phyloP scores from a whole-genome alignment of 177 flowering plant species.

The Vitis hybrid region DNA sequence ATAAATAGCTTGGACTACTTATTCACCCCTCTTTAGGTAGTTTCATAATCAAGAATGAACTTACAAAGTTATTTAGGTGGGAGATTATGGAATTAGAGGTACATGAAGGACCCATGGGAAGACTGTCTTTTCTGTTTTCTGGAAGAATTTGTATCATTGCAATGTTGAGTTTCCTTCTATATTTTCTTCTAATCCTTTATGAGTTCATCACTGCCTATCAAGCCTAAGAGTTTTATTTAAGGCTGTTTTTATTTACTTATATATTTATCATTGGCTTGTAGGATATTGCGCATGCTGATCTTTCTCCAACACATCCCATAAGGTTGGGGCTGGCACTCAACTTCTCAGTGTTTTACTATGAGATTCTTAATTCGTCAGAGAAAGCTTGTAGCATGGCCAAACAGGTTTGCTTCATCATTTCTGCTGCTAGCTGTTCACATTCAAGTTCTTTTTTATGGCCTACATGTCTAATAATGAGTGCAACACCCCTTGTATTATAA shows the following conservation, averaged over 20 bases:
- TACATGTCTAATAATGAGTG: not conserved
- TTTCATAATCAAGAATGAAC: no score
- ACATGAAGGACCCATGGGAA: no score
- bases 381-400: conserved; percentile 41
- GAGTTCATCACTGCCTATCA: no score
- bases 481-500: not conserved
- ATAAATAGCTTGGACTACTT: no score
- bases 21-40: no score
- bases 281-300: conserved; percentile 39
- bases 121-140: no score
- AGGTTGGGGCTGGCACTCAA: conserved; percentile 43
- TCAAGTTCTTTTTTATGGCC: not conserved
- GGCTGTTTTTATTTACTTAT: not conserved
- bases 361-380: conserved; percentile 41
- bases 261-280: conserved; percentile 11
- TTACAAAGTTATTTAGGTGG: no score
- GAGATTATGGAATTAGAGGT: no score
- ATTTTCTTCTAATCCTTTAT: no score
- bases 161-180: no score
- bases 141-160: no score
- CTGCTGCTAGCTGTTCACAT: not conserved
- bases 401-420: conserved; percentile 23
- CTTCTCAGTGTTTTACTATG: conserved; percentile 43
- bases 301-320: conserved; percentile 41
- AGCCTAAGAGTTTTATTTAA: not conserved